Conservation (phyloP, 768 basidiomycete genomes). For the Trametes elegans region DNA sequence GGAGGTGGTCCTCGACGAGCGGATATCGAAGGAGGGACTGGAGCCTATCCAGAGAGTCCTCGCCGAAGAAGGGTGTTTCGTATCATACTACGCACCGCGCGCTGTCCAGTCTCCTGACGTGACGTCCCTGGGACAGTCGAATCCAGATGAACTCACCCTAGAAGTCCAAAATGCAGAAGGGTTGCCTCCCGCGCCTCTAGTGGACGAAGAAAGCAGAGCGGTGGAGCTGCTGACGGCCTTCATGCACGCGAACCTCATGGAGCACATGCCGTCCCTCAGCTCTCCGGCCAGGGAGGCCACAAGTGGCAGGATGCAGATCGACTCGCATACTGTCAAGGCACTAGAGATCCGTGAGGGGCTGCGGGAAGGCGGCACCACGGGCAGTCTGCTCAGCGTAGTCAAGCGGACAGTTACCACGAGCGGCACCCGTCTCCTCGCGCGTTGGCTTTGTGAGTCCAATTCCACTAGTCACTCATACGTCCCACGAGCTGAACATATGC, state of each 20-base stretch:
- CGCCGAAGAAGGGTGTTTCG: constrained; percentile 51
- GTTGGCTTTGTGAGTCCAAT: constrained; percentile 69
- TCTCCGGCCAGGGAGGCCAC: constrained; percentile 55
- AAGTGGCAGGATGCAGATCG: constrained; percentile 78
- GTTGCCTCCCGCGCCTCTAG: constrained; percentile 15
- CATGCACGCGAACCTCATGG: constrained; percentile 66
- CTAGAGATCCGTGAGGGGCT: constrained; percentile 79
- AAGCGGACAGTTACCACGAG: constrained; percentile 77
- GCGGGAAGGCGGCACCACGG: constrained; percentile 68
- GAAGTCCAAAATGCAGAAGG: background rate
- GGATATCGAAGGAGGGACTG: constrained; percentile 33
- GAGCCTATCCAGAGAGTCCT: constrained; percentile 51
- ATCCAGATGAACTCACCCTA: constrained; percentile 25
- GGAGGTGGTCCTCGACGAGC: constrained; percentile 70
- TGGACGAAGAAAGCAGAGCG: constrained; percentile 50
- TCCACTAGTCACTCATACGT: background rate
- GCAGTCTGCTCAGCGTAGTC: constrained; percentile 71
- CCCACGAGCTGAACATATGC: background rate
- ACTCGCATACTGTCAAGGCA: constrained; percentile 85
- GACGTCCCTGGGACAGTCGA: too few relatives aligned
- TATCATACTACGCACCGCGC: constrained; percentile 44
- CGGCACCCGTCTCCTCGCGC: constrained; percentile 69
- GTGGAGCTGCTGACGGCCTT: constrained; percentile 62
- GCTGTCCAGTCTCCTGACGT: too few relatives aligned
- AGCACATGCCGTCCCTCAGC: constrained; percentile 69